Evolutionary conservation across 225 moss, liverwort and hornwort species (phyloP), one percentile per base, ranked within the genome.

Genomic region (Pleurozium schreberi): DNA sequence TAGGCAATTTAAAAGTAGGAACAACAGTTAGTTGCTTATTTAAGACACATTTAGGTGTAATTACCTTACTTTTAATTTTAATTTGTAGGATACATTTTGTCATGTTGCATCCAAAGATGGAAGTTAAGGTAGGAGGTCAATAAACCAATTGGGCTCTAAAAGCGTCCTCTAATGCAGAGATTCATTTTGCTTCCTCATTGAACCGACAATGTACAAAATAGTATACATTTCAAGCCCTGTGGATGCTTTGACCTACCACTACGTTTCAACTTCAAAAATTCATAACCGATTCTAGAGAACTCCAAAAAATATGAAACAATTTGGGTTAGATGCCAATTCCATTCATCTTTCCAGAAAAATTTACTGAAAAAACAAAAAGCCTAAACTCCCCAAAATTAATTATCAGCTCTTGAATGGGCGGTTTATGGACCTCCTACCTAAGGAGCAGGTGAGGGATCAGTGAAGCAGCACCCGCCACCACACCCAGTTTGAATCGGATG

Each of bases 151-250:
- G 0, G 0, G 8, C 5, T 75, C 75, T 21, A 21, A 33, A 50
- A 20, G 21, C 0, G 0, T 50, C 33, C 1, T 76, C 0, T 8
- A 36, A 22, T 0, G 0, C 14, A 52, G 0, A 36, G 8, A 5
- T 52, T 12, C 8, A 76, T 36, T 53, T 53, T 55, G 0, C n/a
- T 79, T 78, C 57, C 11, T 57, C 10, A 57, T 57, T 78, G 17
- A 8, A 53, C 3, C 0, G 0, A 0, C 6, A 78, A n/a, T 55
- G 26, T 26, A 26, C 25, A 55, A 26, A 26, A 26, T 2, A 26
- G 5, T 16, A 2, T 38, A 26, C 18, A 38, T 38, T 57, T 57
- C 0, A 11, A 0, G 7, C 23, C 10, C 25, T 3, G 18, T 58
- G 2, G 7, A 58, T 0, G 0, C 38, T 38, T 78, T 2, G 1